Base-by-base conservation (phyloP, 2,329 filamentous ascomycete genomes). In the Verticillium tricorpus region DNA sequence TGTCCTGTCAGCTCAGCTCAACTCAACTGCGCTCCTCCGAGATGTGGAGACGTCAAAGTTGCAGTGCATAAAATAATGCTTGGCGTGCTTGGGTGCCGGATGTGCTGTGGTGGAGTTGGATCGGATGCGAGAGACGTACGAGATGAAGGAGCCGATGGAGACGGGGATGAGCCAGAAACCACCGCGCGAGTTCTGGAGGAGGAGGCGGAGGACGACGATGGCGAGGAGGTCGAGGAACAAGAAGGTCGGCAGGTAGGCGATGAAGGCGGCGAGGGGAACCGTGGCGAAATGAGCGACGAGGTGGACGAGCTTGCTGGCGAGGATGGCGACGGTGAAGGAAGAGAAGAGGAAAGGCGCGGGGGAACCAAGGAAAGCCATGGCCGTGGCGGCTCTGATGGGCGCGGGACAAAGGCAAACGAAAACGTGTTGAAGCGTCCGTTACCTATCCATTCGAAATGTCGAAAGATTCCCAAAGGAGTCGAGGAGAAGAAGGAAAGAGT, bases 171-270 rank as follows among this genome's bases (percentile, higher is more conserved):
- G 64, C 9, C 69, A 64, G 39, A 65, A 61, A 55, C 59, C 61
- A 34, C 69, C 69, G 61, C 64, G 67, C 50, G 65, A 64, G 15
- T 67, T 71, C 15, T 64, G 67, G 39, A 73, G 57, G 4, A 73
- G 60, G 15, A 73, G 50, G 37, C 72, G 67, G 35, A 63, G 60
- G 32, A 68, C 52, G 56, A 66, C 68, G 60, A 73, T 62, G 14
- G 67, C 63, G 52, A 71, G 31, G 22, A 72, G 17, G 32, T 74
- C 72, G 60, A 67, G 63, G 39, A 73, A 54, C 59, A 73, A 66
- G 60, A 74, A 73, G 1, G 70, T 69, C 52, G 72, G 71, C 15
- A 74, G 66, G 61, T 69, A 73, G 9, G 72, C 60, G n/a, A 73
- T n/a, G 25, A 73, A 73, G 22, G 68, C 64, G 31, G 59, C 56